These are phyloP conservation scores for Mucor indicus DNA, from an alignment of 371 early-diverging fungal genomes.

Conservation along the genomic window DNA sequence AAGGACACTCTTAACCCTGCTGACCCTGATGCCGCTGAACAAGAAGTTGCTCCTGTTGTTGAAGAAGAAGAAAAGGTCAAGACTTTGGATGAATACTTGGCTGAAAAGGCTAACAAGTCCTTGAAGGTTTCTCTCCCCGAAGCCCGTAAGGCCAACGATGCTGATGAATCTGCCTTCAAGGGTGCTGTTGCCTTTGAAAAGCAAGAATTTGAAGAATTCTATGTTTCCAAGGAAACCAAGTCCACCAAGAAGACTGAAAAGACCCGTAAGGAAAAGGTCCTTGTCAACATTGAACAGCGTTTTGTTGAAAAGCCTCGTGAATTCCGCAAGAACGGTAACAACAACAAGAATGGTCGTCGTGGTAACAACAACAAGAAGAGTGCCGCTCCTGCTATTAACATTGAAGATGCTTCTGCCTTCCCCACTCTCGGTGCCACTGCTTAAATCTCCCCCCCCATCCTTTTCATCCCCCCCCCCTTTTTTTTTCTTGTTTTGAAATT, in stretches of 20 bases:
- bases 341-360: slow-evolving; percentile 22
- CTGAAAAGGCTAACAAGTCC: slow-evolving; percentile 64
- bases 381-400: slow-evolving; percentile 58
- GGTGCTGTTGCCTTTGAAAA: slow-evolving; percentile 67
- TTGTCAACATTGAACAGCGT: slow-evolving; percentile 51
- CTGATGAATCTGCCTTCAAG: slow-evolving; percentile 77
- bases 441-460: too few relatives aligned
- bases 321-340: slow-evolving; percentile 24
- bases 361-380: slow-evolving; percentile 33
- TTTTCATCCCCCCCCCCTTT: too few relatives aligned
- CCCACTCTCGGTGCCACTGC: slow-evolving; percentile 65
- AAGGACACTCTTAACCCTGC: slow-evolving; percentile 23
- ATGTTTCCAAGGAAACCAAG: slow-evolving; percentile 61
- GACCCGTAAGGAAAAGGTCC: slow-evolving; percentile 54
- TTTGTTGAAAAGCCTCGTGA: slow-evolving; percentile 48
- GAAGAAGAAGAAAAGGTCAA: slow-evolving; percentile 73
- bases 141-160: slow-evolving; percentile 77
- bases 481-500: too few relatives aligned
- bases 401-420: slow-evolving; percentile 72
- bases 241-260: slow-evolving; percentile 37
- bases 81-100: slow-evolving; percentile 78
- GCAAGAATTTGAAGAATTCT: slow-evolving; percentile 64
- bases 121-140: slow-evolving; percentile 64
- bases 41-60: slow-evolving; percentile 16
- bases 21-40: slow-evolving; percentile 34